Conservation (phyloP, 2,329 filamentous ascomycete genomes). For the Fusarium decemcellulare region DNA sequence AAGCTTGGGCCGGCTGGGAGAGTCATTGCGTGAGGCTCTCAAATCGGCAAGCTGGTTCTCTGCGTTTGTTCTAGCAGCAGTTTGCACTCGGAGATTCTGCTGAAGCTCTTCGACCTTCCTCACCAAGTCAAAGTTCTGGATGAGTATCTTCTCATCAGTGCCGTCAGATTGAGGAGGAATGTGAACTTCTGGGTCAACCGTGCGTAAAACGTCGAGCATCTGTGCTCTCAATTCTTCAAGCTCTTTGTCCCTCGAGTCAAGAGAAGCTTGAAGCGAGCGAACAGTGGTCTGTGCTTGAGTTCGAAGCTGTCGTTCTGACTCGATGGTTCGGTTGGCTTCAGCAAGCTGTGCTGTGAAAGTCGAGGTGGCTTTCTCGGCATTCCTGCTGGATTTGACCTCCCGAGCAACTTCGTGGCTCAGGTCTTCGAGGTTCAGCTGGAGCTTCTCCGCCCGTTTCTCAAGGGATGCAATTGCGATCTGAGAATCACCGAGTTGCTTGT, state of each 20-base stretch:
- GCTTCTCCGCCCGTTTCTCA: slow-evolving; percentile 95
- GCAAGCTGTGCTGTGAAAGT: slow-evolving; percentile 86
- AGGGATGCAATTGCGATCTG: slow-evolving; percentile 86
- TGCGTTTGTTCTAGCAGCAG: slow-evolving; percentile 84
- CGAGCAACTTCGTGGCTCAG: slow-evolving; percentile 91
- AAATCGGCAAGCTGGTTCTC: slow-evolving; percentile 87
- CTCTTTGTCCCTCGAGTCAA: slow-evolving; percentile 87
- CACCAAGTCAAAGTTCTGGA: slow-evolving; percentile 85
- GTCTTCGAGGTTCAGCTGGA: slow-evolving; percentile 90
- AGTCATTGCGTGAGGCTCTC: slow-evolving; percentile 80
- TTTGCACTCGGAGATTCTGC: slow-evolving; percentile 86
- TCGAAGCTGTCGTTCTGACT: slow-evolving; percentile 89
- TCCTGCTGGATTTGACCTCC: slow-evolving; percentile 90
- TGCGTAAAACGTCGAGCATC: slow-evolving; percentile 85
- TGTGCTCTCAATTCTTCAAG: slow-evolving; percentile 85
- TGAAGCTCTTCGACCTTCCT: slow-evolving; percentile 91
- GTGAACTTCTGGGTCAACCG: slow-evolving; percentile 83
- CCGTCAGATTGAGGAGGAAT: slow-evolving; percentile 74
- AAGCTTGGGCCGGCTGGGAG: slow-evolving; percentile 79
- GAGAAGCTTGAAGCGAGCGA: slow-evolving; percentile 81
- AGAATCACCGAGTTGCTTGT: slow-evolving; percentile 87
- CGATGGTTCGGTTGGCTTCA: slow-evolving; percentile 89
- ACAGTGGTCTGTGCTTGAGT: slow-evolving; percentile 89
- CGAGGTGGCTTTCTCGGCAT: slow-evolving; percentile 90
- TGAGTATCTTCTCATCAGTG: slow-evolving; percentile 75